These are phyloP conservation scores for Ceratocystis ficicola DNA, from an alignment of 2,329 filamentous ascomycete species.

Conservation along the genomic window DNA sequence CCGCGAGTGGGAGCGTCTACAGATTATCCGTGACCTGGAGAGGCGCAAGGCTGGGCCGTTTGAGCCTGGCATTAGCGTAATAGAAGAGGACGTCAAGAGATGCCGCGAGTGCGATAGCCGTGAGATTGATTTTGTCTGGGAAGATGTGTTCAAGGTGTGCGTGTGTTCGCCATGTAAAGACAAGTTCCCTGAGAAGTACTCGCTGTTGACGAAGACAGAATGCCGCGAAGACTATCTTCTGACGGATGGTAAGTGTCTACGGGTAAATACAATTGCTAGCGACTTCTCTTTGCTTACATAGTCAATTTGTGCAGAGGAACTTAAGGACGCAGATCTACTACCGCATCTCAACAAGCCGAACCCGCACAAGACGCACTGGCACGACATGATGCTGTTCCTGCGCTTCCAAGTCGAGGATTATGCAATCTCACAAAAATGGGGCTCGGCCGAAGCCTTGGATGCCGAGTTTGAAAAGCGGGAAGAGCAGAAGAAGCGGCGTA, in stretches of 20 bases:
- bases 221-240: slow-evolving; percentile 89
- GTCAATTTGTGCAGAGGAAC: slow-evolving; percentile 51
- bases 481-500: slow-evolving; percentile 66
- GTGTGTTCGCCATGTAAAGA: slow-evolving; percentile 84
- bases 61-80: slow-evolving; percentile 73
- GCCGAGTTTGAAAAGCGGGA: slow-evolving; percentile 75
- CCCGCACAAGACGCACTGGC: slow-evolving; percentile 90
- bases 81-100: slow-evolving; percentile 56
- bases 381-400: slow-evolving; percentile 97
- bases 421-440: slow-evolving; percentile 84
- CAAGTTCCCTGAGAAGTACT: slow-evolving; percentile 82
- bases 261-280: background rate
- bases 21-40: slow-evolving; percentile 59
- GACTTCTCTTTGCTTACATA: slow-evolving; percentile 11
- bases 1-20: slow-evolving; percentile 79
- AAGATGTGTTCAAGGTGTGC: slow-evolving; percentile 63
- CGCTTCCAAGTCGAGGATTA: slow-evolving; percentile 92
- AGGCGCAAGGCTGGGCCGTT: slow-evolving; percentile 68
- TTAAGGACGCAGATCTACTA: slow-evolving; percentile 76
- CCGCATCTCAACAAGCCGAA: slow-evolving; percentile 84
- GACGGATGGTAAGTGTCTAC: slow-evolving; percentile 59
- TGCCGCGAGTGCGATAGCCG: slow-evolving; percentile 72
- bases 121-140: slow-evolving; percentile 94
- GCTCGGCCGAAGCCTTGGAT: slow-evolving; percentile 70
- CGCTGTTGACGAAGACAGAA: slow-evolving; percentile 90